Base-by-base conservation (phyloP, 352 stramenopile species). In the Nothophytophthora sp. region DNA sequence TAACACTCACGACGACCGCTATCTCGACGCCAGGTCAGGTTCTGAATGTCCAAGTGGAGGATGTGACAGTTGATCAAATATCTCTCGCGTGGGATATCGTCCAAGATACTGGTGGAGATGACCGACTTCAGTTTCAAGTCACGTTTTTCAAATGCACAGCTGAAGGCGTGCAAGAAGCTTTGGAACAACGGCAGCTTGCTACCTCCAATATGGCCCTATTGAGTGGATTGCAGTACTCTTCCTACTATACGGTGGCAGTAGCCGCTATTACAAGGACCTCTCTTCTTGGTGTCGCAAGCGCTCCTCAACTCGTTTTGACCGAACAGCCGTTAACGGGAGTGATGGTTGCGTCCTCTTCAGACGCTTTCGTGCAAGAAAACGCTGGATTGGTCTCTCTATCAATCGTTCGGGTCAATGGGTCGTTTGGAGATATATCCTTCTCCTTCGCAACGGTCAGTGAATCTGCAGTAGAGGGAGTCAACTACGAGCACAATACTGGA, bases 331-430 rank as follows among this genome's bases (percentile, higher is more conserved):
- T 69, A 4, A 20, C 34, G 5, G 78, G 78, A 3, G 44, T 68
- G 0, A 43, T 84, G 4, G 18, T 76, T 1, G 67, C 65, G 20
- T 29, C 58, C 20, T 25, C 37, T 0, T 15, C 20, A 0, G 51
- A 70, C 10, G 18, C 76, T 2, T 34, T 13, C 0, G 57, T 82
- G 18, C 44, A 15, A 29, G 77, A 89, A 56, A 44, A 73, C n/a
- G 46, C 40, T 0, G 15, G 32, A 0, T 24, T 50, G 5, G 70
- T 76, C 0, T 50, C 37, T 1, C 41, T 89, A 19, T 62, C 65
- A 2, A 38, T 89, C n/a, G 18, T 38, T 8, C 72, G 77, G 4
- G 57, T 86, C 1, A 65, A 82, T 18, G 77, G 77, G 7, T 86
- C 77, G 2, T 89, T 69, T 47, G 75, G 68, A 23, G 50, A 69